These are phyloP conservation scores for Pleurotus cornucopiae DNA, from an alignment of 768 basidiomycete species.

Conservation along the genomic window DNA sequence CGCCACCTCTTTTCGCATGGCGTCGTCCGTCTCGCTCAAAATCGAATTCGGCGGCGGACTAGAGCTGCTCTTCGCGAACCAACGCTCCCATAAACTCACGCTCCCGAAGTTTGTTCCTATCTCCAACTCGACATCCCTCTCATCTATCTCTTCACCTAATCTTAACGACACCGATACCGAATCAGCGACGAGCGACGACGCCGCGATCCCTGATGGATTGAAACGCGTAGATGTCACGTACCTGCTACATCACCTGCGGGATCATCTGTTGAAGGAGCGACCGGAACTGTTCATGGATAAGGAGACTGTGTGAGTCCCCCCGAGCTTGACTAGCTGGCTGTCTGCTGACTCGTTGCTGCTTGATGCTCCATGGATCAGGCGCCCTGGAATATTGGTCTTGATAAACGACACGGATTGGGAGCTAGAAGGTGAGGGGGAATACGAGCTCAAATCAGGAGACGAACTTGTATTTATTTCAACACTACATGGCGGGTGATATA, in stretches of 20 bases:
- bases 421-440: slow-evolving; percentile 90
- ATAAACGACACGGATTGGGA: slow-evolving; percentile 99
- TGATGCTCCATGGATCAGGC: slow-evolving; percentile 40
- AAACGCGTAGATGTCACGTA: slow-evolving; percentile 64
- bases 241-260: slow-evolving; percentile 74
- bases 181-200: not conserved
- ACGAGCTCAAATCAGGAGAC: slow-evolving; percentile 71
- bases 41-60: slow-evolving; percentile 84
- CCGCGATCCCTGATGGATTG: slow-evolving; percentile 16
- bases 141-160: slow-evolving; percentile 2
- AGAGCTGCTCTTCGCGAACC: slow-evolving; percentile 77
- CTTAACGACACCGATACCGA: not conserved
- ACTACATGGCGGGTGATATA: slow-evolving; percentile 76
- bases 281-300: slow-evolving; percentile 88
- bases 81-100: slow-evolving; percentile 52
- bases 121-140: slow-evolving; percentile 25
- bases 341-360: too few relatives aligned
- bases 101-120: slow-evolving; percentile 45
- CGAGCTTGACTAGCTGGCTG: too few relatives aligned
- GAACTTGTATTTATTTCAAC: slow-evolving; percentile 97
- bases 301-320: slow-evolving; percentile 68
- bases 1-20: not conserved
- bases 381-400: slow-evolving; percentile 95
- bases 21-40: slow-evolving; percentile 37
- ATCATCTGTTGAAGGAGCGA: slow-evolving; percentile 77